Conservation (phyloP, 2,329 filamentous ascomycete genomes). For the Ascochyta viciae-villosae region DNA sequence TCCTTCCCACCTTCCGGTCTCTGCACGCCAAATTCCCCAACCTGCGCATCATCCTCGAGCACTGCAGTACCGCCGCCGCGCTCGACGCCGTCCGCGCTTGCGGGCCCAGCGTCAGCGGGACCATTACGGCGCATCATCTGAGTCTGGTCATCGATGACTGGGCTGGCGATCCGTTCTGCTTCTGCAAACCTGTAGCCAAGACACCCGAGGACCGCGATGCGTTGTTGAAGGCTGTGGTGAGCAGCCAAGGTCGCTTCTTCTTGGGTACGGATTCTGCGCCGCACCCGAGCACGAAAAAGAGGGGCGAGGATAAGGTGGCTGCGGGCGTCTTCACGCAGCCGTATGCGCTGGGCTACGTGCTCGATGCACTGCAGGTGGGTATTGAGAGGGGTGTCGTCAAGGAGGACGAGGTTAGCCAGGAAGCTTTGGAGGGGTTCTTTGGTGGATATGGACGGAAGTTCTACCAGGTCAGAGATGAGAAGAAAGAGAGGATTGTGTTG, state of each 20-base stretch:
- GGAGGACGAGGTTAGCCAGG: conserved; percentile 61
- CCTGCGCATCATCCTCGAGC: conserved; percentile 73
- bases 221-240: conserved; percentile 66
- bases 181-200: conserved; percentile 73
- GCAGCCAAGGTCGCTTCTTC: conserved; percentile 71
- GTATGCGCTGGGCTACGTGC: conserved; percentile 69
- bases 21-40: conserved; percentile 79
- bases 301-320: conserved; percentile 59
- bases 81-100: conserved; percentile 79
- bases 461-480: conserved; percentile 60
- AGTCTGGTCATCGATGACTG: conserved; percentile 81
- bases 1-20: conserved; percentile 78
- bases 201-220: conserved; percentile 75
- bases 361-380: conserved; percentile 70
- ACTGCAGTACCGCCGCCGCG: conserved; percentile 85
- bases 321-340: conserved; percentile 84
- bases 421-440: conserved; percentile 65
- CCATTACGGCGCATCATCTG: conserved; percentile 87
- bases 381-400: conserved; percentile 61
- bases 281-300: conserved; percentile 68
- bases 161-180: conserved; percentile 74
- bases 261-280: conserved; percentile 77
- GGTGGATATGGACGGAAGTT: conserved; percentile 64
- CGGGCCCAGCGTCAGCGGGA: conserved; percentile 77
- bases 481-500: conserved; percentile 61